Evolutionary conservation across 768 basidiomycete genomes (phyloP), one percentile per base, ranked within the genome.

Genomic region (Leucogyrophana mollusca): DNA sequence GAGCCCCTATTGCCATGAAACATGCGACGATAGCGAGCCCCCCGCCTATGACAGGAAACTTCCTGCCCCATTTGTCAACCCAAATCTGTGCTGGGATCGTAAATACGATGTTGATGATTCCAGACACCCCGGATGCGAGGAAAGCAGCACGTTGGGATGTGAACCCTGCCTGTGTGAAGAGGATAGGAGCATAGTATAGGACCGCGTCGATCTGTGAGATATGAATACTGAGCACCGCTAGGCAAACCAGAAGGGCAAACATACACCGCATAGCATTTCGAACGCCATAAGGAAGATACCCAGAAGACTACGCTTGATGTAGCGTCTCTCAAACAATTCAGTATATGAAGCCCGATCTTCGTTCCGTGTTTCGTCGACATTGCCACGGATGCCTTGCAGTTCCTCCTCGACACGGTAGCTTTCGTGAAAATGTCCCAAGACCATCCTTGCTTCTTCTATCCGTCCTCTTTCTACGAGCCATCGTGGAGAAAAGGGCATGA

Each of bases 111-210:
- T 71, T 72, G 27, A 76, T 52, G 33, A 79, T 62, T 23, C 76
- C 78, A 1, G 73, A 72, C 10, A 78, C 64, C 4, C 76, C 79
- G 1, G 76, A 76, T 0, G 75, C 76, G 25, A 78, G 64, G 60
- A 79, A 78, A 3, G 73, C 68, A 3, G 76, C 69, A n/a, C 70
- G 66, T n/a, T 61, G 59, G 3, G 67, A 67, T 10, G 69, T 68
- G n/a, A 79, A 67, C n/a, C 78, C 74, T 1, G 74, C 74, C 51
- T 78, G 77, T 3, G 68, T 56, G 51, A 79, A 79, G 10, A 78
- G 61, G 8, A 73, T 64, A 0, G 77, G 77, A 0, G 74, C 76
- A 45, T 73, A 74, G 55, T 73, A 57, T 11, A 52, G 40, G 17
- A 64, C 59, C 1, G 48, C 58, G 53, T 64, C 59, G 33, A 65